Conservation (phyloP, 768 basidiomycete genomes). For the Leucosporidium scottii region DNA sequence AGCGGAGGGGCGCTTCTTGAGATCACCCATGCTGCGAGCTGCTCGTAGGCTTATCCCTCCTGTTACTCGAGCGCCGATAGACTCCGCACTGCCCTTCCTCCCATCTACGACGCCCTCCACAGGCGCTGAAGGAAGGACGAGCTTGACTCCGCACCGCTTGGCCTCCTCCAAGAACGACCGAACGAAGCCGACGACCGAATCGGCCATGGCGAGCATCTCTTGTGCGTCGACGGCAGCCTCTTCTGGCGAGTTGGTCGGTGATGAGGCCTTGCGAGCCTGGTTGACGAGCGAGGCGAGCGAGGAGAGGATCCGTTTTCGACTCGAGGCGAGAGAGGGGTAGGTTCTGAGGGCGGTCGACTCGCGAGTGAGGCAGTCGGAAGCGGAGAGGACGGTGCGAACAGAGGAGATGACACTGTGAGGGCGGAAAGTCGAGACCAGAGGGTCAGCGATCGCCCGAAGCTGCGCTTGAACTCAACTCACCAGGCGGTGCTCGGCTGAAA, state of each 20-base stretch:
- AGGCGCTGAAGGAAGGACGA: no score
- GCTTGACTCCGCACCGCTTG: constrained; percentile 41
- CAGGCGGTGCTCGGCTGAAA: constrained; percentile 91
- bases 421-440: not conserved
- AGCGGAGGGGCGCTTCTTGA: constrained; percentile 14
- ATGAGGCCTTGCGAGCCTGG: constrained; percentile 50
- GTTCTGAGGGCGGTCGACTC: constrained; percentile 66
- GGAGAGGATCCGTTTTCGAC: constrained; percentile 73
- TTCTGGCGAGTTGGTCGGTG: constrained; percentile 40
- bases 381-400: constrained; percentile 75
- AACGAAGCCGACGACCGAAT: constrained; percentile 72
- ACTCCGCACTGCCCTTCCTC: not conserved
- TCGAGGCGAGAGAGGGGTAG: constrained; percentile 61
- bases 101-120: constrained; percentile 34
- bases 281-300: constrained; percentile 73
- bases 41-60: not conserved
- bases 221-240: constrained; percentile 58
- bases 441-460: not conserved
- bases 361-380: constrained; percentile 73
- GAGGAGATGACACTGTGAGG: constrained; percentile 70
- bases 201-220: constrained; percentile 70
- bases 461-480: constrained; percentile 5
- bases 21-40: constrained; percentile 17
- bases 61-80: no score
- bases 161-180: constrained; percentile 59